Base-by-base conservation (phyloP, 768 basidiomycete species). In the Kwoniella bestiolae region DNA sequence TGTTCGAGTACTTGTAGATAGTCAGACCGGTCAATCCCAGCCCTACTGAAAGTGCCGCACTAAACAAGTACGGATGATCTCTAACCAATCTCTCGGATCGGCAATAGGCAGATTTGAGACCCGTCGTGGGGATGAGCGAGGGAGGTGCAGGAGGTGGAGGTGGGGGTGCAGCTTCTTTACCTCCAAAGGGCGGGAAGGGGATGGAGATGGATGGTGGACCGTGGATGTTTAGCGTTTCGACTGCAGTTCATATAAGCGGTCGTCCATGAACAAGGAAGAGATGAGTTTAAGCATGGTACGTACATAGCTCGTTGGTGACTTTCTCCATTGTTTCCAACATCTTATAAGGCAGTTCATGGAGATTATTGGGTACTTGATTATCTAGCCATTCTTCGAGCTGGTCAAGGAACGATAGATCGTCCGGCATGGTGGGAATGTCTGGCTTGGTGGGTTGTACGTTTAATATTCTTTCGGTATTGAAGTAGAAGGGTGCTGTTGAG, bases 351-450 rank as follows among this genome's bases (percentile, higher is more conserved):
- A 80, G 69, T 38, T 80, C 79, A 35, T 78, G 72, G 45, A 80
- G 59, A 60, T 80, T 79, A 21, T 56, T 34, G 2, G 79, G 77
- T 23, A 80, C 71, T 62, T 76, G 76, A 4, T 56, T 56, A 41
- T 75, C 74, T n/a, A 78, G 58, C 76, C 76, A 78, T 47, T 78
- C 72, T 57, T 78, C 74, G 44, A 78, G 67, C 50, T 78, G 74
- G 63, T 75, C 74, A 28, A 78, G 67, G 50, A 77, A 64, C 9
- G 68, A 60, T 25, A 65, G 56, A 25, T 77, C 75, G 62, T 66
- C 68, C 0, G 63, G 68, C 75, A 77, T 77, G 50, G 31, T 67
- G 63, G 23, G 25, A 28, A 16, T 41, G 18, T 18, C 38, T 41
- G 12, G 18, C 12, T 18, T 41, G 12, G 38, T 11, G 4, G 38